Percentiles rank a stretch among this genome's conserved stretches.
Evolutionary conservation across 2,329 filamentous ascomycete genomes (phyloP).

Genomic region (Chaetomium olivaceum): DNA sequence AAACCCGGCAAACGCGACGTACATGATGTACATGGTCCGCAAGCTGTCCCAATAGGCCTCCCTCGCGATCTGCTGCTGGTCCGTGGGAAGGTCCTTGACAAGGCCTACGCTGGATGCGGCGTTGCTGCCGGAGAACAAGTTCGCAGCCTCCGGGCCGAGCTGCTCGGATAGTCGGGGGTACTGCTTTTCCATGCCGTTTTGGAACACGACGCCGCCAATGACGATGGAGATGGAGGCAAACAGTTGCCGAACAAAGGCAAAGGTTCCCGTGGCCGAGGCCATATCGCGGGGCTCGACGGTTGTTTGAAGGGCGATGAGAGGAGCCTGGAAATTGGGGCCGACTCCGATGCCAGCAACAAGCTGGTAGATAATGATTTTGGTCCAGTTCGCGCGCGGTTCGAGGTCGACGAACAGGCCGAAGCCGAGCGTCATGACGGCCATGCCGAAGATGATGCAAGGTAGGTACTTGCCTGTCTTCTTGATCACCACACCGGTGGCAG

Average conservation of each 20-base stretch:
- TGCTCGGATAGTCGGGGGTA: constrained; percentile 32
- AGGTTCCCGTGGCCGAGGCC: constrained; percentile 63
- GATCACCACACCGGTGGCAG: constrained; percentile 46
- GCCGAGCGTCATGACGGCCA: constrained; percentile 59
- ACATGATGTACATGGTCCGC: constrained; percentile 60
- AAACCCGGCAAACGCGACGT: constrained; percentile 50
- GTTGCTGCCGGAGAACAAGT: constrained; percentile 56
- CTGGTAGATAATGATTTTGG: constrained; percentile 55
- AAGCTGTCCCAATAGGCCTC: constrained; percentile 53
- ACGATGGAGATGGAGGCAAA: constrained; percentile 60
- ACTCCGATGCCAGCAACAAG: constrained; percentile 61
- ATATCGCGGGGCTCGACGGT: constrained; percentile 61
- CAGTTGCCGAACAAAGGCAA: constrained; percentile 60
- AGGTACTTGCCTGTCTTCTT: constrained; percentile 60
- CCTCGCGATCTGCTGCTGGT: constrained; percentile 46
- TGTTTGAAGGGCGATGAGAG: constrained; percentile 64
- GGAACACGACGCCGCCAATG: constrained; percentile 50
- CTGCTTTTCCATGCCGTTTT: constrained; percentile 45
- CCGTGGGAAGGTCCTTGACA: constrained; percentile 53
- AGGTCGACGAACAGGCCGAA: constrained; percentile 59
- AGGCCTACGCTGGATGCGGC: constrained; percentile 62
- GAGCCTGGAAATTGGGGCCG: constrained; percentile 63
- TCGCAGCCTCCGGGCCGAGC: constrained; percentile 46
- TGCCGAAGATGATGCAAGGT: constrained; percentile 54
- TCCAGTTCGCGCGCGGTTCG: constrained; percentile 49